Evolutionary conservation across 805 yeast genomes (phyloP), one percentile per base, ranked within the genome.

Genomic region (Nakazawaea populi): DNA sequence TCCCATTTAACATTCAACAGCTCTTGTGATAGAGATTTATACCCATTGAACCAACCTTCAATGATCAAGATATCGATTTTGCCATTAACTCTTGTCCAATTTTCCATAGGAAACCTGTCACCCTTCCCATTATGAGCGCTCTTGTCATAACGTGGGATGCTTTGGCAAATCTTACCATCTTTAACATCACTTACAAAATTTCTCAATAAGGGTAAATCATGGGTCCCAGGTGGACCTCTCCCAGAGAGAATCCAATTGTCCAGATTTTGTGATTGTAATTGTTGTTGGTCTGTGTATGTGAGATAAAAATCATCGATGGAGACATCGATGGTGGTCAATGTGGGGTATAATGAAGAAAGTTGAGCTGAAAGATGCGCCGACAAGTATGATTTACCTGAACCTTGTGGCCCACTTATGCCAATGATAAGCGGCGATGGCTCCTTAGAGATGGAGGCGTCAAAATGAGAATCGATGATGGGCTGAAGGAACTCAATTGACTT

Each of bases 11-110:
- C 29, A 12, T 59, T 47, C 47, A 75, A 52, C 6, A 62, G 64
- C 4, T 62, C 62, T 30, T 64, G 57, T 1, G 65, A 56, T 18
- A 77, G 56, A 1, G 85, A 73, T 4, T 62, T 55, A 62, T 82
- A 92, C 1, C 98, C 98, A 28, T 82, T 76, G 69, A 91, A 89
- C 99, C 99, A 92, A 4, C 98, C 99, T 67, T 92, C 99, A 40
- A 94, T 73, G 1, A 92, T 65, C 3, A 92, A 75, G 4, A 90
- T 76, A 58, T 87, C 89, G 4, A 80, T 71, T 1, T 54, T 52
- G 0, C 59, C 58, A 14, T 44, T 50, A 3, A 46, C 39, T 32
- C 55, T 55, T 2, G 60, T 56, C 84, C 84, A 80, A 10, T 69
- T 54, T 0, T 57, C 54, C 6, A 50, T 58, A 0, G 70, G 70